Percentiles rank a stretch among this genome's conserved stretches.
These are phyloP conservation scores for Penicillium sclerotiorum DNA, from an alignment of 2,329 filamentous ascomycete genomes.

Conservation along the genomic window DNA sequence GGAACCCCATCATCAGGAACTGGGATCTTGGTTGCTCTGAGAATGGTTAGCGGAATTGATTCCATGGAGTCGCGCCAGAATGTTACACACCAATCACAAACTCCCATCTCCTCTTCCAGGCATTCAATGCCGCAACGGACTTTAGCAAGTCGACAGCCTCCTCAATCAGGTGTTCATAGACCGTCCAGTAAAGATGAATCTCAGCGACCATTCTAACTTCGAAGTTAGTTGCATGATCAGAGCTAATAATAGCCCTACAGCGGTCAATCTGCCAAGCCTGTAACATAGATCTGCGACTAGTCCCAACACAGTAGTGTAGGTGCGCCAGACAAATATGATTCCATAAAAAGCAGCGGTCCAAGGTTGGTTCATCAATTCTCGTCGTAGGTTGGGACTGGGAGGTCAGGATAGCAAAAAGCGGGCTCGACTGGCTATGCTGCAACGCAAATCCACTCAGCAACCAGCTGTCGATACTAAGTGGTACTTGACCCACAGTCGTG, in stretches of 20 bases:
- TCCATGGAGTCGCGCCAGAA: not conserved
- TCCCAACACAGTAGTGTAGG: conserved; percentile 52
- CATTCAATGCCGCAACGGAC: conserved; percentile 36
- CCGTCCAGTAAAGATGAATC: conserved; percentile 49
- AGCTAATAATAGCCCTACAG: conserved; percentile 41
- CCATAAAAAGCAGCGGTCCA: conserved; percentile 44
- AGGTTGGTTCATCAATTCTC: conserved; percentile 19
- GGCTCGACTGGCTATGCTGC: conserved; percentile 44
- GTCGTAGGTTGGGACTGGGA: conserved; percentile 8
- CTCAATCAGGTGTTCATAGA: conserved; percentile 43
- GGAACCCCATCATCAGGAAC: conserved; percentile 51
- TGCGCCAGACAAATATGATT: conserved; percentile 50
- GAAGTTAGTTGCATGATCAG: conserved; percentile 47
- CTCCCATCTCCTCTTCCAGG: conserved; percentile 46
- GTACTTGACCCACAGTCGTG: conserved; percentile 49
- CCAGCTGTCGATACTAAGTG: conserved; percentile 51
- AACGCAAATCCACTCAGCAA: conserved; percentile 48
- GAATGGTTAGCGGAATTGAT: not conserved
- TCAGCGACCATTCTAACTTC: conserved; percentile 52
- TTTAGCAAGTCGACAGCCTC: conserved; percentile 36
- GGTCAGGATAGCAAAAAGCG: conserved; percentile 36
- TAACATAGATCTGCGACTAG: conserved; percentile 42
- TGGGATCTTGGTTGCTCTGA: conserved; percentile 48
- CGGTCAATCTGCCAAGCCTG: conserved; percentile 41
- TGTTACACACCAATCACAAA: conserved; percentile 40